Evolutionary conservation across 2,329 filamentous ascomycete genomes (phyloP).

Genomic region (Aspergillus arachidicola): DNA sequence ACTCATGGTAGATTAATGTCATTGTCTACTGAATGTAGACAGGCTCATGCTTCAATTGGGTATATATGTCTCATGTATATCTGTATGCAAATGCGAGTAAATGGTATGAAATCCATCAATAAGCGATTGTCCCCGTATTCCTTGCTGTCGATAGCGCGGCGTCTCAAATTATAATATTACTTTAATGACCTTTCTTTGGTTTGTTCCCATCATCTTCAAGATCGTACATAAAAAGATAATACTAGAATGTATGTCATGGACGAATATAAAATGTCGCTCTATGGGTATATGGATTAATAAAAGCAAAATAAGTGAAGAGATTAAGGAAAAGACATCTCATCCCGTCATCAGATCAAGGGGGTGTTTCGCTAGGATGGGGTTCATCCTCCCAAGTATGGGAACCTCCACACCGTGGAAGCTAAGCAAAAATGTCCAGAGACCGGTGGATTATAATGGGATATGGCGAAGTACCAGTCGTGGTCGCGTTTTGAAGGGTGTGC

Average conservation of each 20-base stretch:
- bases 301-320: not conserved
- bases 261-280: not conserved
- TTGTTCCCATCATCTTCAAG: not conserved
- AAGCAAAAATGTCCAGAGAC: not conserved
- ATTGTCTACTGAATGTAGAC: not conserved
- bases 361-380: not conserved
- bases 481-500: not conserved
- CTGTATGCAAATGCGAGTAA: not conserved
- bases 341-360: not conserved
- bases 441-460: not conserved
- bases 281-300: conserved; percentile 2
- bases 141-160: not conserved
- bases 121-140: not conserved
- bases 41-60: not conserved
- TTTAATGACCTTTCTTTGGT: not conserved
- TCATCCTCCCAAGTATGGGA: not conserved
- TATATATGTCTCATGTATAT: not conserved
- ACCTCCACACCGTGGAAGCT: not conserved
- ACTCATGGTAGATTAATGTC: not conserved
- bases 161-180: not conserved
- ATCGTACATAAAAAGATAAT: not conserved
- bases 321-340: not conserved
- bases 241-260: not conserved
- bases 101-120: not conserved
- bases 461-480: not conserved